Percentiles rank a stretch among this genome's conserved stretches.
Conservation (phyloP, 2,329 filamentous ascomycete species). For the Ophiostoma pallidulum region DNA sequence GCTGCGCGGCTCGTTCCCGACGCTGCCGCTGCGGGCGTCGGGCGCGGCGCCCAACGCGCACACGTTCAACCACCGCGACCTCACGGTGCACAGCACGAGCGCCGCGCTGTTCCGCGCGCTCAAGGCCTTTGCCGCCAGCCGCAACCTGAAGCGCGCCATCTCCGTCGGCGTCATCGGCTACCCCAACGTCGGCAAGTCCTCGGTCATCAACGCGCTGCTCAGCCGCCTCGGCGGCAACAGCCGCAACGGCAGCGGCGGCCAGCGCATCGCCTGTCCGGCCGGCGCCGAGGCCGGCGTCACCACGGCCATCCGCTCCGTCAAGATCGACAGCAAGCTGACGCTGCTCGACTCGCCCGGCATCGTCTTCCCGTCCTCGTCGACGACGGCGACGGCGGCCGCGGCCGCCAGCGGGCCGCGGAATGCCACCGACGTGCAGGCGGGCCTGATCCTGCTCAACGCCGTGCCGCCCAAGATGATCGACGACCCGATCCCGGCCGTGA, state of each 20-base stretch:
- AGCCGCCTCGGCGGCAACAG: conserved; percentile 61
- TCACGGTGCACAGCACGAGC: conserved; percentile 79
- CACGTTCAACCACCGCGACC: conserved; percentile 83
- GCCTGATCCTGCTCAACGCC: conserved; percentile 80
- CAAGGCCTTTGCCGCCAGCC: conserved; percentile 76
- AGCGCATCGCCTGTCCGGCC: conserved; percentile 64
- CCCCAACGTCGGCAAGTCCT: conserved; percentile 93
- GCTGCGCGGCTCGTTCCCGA: conserved; percentile 83
- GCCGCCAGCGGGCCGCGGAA: conserved; percentile 53
- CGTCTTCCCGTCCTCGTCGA: conserved; percentile 67
- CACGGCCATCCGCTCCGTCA: conserved; percentile 78
- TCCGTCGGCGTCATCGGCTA: conserved; percentile 92
- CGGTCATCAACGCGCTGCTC: conserved; percentile 87
- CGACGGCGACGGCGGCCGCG: conserved; percentile 21
- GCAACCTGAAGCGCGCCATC: conserved; percentile 79
- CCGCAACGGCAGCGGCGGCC: conserved; percentile 41
- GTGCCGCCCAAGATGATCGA: conserved; percentile 90
- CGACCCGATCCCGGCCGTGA: conserved; percentile 81
- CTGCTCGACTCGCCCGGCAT: conserved; percentile 91
- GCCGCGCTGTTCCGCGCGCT: conserved; percentile 78
- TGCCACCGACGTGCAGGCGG: conserved; percentile 64
- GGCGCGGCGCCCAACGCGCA: conserved; percentile 75
- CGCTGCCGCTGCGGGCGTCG: conserved; percentile 77
- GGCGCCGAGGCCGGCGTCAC: conserved; percentile 90
- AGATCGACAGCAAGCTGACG: conserved; percentile 89